Base-by-base conservation (phyloP, 371 early-diverging fungal species). In the Syncephalis plumigaleata region DNA sequence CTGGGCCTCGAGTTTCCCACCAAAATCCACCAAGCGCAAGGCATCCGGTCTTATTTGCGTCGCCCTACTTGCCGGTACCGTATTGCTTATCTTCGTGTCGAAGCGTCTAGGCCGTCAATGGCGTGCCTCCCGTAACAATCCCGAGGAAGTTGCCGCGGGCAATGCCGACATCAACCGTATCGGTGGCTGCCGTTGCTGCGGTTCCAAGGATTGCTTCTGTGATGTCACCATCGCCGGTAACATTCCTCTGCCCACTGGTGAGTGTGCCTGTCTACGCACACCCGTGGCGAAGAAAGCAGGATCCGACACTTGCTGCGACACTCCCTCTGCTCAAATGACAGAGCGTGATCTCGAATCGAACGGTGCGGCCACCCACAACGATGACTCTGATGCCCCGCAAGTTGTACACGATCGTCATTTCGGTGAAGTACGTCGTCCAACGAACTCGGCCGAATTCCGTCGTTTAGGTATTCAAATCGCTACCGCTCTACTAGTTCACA, bases 401-500 rank as follows among this genome's bases (percentile, higher is more conserved):
- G 31, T 1, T 13, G 16, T 26, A 3, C 9, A 7, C 15, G 45
- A 50, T 13, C 26, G 1, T 7, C 26, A 50, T 8, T 13, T 20
- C 20, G 21, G 0, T 39, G 46, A 51, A 15, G 39, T 24, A 4
- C 22, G 13, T 25, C 11, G 36, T 8, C 26, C 0, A 5, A 15
- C 2, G 3, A 44, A 16, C n/a, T 39, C 3, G 27, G 21, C 23
- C 17, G 27, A 40, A 42, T 31, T 52, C 16, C 37, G 39, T 31
- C 11, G 3, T 44, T 7, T 56, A 7, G 52, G 51, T 20, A n/a
- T 45, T 36, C 44, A 51, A 40, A 39, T 55, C 17, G 45, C 52
- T n/a, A 1, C 31, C 9, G 51, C 55, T 2, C 27, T 56, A 7
- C 42, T 46, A 4, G 8, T 56, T n/a, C 56, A 56, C 18, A 55